These are phyloP conservation scores for Lentinus tigrinus DNA, from an alignment of 768 basidiomycete species.

Conservation along the genomic window DNA sequence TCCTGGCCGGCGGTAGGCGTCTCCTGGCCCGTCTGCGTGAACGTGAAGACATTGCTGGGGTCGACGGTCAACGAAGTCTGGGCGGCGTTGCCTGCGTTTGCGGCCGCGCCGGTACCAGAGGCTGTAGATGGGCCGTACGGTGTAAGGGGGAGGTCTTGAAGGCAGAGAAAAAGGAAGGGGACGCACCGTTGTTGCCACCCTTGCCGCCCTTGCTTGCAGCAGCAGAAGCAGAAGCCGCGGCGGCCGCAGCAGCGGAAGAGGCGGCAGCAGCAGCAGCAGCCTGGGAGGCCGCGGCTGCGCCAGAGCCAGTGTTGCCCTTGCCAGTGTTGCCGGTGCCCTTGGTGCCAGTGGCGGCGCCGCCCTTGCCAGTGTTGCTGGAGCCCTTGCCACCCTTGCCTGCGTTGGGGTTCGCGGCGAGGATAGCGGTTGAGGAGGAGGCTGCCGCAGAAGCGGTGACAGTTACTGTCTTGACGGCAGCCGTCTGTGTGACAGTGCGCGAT, in stretches of 20 bases:
- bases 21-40: constrained; percentile 49
- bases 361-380: not conserved
- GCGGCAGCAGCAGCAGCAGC: too few relatives aligned
- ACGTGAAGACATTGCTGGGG: constrained; percentile 45
- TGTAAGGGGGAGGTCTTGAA: too few relatives aligned
- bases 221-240: not conserved
- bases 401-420: constrained; percentile 19
- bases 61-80: constrained; percentile 36
- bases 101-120: not conserved
- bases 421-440: not conserved
- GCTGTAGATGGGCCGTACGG: too few relatives aligned
- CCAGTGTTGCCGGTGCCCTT: not conserved
- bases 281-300: too few relatives aligned
- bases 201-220: constrained; percentile 18
- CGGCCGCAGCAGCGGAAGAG: too few relatives aligned
- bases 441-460: constrained; percentile 33
- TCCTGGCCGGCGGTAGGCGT: constrained; percentile 42
- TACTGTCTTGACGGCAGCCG: constrained; percentile 28
- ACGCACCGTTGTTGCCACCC: constrained; percentile 1
- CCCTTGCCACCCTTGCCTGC: constrained; percentile 12
- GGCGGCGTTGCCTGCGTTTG: not conserved
- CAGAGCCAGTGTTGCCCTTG: not conserved
- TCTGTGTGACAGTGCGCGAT: constrained; percentile 10
- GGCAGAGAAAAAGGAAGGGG: not conserved
- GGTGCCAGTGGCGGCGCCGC: constrained; percentile 11